Percentiles rank a stretch among this genome's conserved stretches.
Evolutionary conservation across 495 filamentous ascomycete genomes (phyloP).

Genomic region (Rhypophila decipiens): DNA sequence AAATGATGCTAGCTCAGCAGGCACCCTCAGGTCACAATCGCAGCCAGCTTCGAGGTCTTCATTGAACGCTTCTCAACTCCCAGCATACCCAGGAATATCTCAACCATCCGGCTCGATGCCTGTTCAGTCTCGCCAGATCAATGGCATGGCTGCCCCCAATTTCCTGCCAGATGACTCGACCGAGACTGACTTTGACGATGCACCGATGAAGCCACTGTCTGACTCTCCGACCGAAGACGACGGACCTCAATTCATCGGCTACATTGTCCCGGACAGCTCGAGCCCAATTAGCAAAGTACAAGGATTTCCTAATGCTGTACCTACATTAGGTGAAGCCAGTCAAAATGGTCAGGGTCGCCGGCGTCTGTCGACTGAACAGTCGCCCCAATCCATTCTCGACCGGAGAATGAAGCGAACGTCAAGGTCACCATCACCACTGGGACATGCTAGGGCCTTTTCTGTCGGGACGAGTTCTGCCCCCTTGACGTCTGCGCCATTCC

Average conservation of each 20-base stretch:
- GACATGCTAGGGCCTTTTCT: conserved; percentile 39
- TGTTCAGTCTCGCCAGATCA: conserved; percentile 30
- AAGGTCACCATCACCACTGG: conserved; percentile 49
- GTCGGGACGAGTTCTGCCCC: conserved; percentile 35
- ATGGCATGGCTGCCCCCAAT: conserved; percentile 38
- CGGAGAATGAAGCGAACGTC: conserved; percentile 44
- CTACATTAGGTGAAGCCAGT: conserved; percentile 37
- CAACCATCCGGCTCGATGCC: conserved; percentile 25
- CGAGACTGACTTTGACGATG: conserved; percentile 31
- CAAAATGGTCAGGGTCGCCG: conserved; percentile 30
- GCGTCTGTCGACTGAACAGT: conserved; percentile 43
- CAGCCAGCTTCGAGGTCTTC: conserved; percentile 47
- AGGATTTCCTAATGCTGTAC: conserved; percentile 29
- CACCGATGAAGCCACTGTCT: conserved; percentile 20
- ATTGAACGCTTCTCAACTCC: conserved; percentile 13
- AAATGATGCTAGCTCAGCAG: conserved; percentile 31
- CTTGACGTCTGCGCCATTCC: conserved; percentile 26
- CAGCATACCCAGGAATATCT: conserved; percentile 14
- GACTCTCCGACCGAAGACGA: conserved; percentile 38
- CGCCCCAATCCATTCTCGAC: conserved; percentile 45
- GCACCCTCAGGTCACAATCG: conserved; percentile 49
- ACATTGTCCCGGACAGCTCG: conserved; percentile 31
- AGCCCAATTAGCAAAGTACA: conserved; percentile 28
- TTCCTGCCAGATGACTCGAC: conserved; percentile 42
- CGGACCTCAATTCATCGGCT: conserved; percentile 29